phyloP scores from a whole-genome alignment of 2,329 filamentous ascomycete genomes.

The Blastomyces percursus region DNA sequence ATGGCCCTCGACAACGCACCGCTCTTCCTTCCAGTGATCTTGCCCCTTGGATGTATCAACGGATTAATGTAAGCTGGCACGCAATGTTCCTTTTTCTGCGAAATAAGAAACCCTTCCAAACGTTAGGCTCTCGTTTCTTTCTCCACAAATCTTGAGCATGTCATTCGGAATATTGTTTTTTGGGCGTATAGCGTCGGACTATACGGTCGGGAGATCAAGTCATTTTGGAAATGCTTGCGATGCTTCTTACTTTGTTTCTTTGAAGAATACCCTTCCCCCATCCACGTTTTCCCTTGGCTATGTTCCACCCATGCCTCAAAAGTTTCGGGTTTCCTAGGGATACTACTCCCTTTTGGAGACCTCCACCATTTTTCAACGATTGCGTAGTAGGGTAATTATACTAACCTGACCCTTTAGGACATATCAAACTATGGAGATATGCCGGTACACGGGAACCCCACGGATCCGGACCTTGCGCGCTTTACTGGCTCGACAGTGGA shows the following conservation, averaged over 20 bases:
- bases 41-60: constrained; percentile 94
- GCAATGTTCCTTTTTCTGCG: background rate
- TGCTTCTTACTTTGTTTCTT: background rate
- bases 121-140: background rate
- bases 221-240: background rate
- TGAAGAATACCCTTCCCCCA: background rate
- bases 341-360: background rate
- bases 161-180: background rate
- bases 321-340: background rate
- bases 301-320: background rate
- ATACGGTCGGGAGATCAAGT: background rate
- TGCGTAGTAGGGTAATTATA: background rate
- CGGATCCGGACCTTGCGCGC: constrained; percentile 58
- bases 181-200: background rate
- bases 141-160: background rate
- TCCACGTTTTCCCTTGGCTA: background rate
- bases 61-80: constrained; percentile 52
- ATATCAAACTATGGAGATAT: constrained; percentile 68
- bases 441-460: constrained; percentile 59
- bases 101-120: background rate
- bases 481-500: background rate
- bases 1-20: constrained; percentile 63
- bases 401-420: constrained; percentile 41
- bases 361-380: background rate
- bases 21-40: constrained; percentile 83